Conservation (phyloP, 257 asterid species). For the Nicotiana sylvestris region DNA sequence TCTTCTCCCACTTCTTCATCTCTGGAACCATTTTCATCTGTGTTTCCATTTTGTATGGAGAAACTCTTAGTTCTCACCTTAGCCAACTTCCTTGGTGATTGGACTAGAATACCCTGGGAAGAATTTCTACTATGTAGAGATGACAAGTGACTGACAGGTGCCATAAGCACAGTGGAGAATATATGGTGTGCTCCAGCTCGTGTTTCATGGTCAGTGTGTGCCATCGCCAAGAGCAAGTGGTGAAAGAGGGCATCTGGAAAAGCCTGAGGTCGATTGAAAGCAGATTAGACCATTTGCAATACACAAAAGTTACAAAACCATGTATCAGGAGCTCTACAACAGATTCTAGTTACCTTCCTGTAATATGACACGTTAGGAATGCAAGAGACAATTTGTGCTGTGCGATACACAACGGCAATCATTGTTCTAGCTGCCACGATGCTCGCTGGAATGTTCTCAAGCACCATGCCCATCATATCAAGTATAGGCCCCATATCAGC, state of each 20-base stretch:
- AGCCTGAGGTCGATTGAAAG: slow-evolving; percentile 26
- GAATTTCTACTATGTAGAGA: slow-evolving; percentile 22
- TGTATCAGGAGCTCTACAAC: not conserved
- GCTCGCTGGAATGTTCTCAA: slow-evolving; percentile 36
- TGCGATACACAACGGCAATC: slow-evolving; percentile 37
- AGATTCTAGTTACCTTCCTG: slow-evolving; percentile 28
- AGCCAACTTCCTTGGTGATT: slow-evolving; percentile 16
- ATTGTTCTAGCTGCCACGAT: slow-evolving; percentile 32
- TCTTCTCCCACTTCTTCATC: slow-evolving; percentile 25
- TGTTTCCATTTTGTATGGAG: slow-evolving; percentile 24
- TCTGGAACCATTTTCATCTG: slow-evolving; percentile 9
- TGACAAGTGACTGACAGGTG: slow-evolving; percentile 30
- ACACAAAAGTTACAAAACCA: not conserved
- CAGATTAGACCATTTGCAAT: not conserved
- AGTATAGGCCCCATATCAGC: slow-evolving; percentile 49
- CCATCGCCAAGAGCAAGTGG: slow-evolving; percentile 49
- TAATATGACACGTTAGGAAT: slow-evolving; percentile 38
- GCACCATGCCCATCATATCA: slow-evolving; percentile 46
- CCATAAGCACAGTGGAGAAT: slow-evolving; percentile 46
- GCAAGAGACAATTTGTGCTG: slow-evolving; percentile 38
- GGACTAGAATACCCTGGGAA: slow-evolving; percentile 21
- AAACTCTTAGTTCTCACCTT: slow-evolving; percentile 30
- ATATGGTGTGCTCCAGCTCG: slow-evolving; percentile 43
- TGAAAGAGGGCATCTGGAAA: slow-evolving; percentile 50
- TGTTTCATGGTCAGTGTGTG: slow-evolving; percentile 43